A percentile compares a stretch with the other conserved stretches of the same genome.
Conservation (phyloP, 192 early-diverging fungal genomes). For the Linnemannia hyalina region DNA sequence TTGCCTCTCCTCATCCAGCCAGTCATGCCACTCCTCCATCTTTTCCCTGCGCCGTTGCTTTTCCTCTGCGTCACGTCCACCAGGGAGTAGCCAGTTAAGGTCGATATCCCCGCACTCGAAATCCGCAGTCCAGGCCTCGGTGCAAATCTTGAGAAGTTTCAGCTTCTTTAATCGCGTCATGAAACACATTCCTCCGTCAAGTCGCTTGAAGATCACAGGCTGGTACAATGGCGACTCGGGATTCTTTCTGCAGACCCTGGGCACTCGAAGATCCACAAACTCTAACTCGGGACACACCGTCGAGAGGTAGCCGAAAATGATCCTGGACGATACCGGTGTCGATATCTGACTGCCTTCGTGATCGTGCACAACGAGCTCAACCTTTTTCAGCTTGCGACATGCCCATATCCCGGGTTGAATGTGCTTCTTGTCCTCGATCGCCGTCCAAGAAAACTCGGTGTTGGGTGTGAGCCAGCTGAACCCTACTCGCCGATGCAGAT, state of each 20-base stretch:
- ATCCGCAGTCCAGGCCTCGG: neutral
- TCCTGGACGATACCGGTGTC: neutral
- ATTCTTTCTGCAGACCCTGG: neutral
- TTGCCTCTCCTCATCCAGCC: neutral
- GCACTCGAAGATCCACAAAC: neutral
- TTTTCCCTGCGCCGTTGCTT: neutral
- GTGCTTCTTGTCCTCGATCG: neutral
- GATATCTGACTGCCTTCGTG: neutral
- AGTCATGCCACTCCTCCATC: neutral
- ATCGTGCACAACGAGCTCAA: neutral
- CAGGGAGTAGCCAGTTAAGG: neutral
- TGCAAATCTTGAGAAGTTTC: neutral
- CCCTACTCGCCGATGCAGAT: neutral
- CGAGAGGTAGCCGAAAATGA: neutral
- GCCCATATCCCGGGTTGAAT: slow-evolving; percentile 4
- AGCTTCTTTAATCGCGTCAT: neutral
- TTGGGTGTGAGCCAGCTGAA: slow-evolving; percentile 4
- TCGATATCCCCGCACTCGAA: neutral
- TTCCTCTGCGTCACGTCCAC: neutral
- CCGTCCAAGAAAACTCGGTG: neutral
- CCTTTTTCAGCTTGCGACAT: neutral
- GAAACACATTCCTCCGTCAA: neutral
- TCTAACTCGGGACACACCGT: neutral
- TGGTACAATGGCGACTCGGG: neutral
- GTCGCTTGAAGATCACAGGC: neutral